These are phyloP conservation scores for Lipomyces orientalis DNA, from an alignment of 805 yeast species.

Conservation along the genomic window DNA sequence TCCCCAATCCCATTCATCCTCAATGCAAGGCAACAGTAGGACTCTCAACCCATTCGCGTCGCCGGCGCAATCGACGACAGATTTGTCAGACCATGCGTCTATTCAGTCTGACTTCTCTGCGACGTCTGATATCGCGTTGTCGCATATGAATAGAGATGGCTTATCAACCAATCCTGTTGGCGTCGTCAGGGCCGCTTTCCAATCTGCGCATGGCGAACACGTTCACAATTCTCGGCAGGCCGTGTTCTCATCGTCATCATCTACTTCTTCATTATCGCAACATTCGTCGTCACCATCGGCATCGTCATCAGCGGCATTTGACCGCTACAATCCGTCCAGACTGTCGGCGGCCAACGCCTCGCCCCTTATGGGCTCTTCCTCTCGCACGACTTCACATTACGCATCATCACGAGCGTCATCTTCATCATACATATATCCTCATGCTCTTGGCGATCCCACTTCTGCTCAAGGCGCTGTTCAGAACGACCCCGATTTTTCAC, in stretches of 20 bases:
- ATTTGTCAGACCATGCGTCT: conserved; percentile 26
- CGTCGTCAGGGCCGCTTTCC: conserved; percentile 25
- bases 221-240: conserved; percentile 35
- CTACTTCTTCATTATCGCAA: conserved; percentile 13
- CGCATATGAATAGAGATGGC: conserved; percentile 2
- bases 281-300: conserved; percentile 23
- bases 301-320: conserved; percentile 1
- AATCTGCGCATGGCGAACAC: conserved; percentile 23
- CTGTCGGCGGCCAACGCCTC: conserved; percentile 9
- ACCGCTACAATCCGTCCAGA: neutral
- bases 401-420: conserved; percentile 26
- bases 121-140: conserved; percentile 28
- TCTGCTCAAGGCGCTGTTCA: conserved; percentile 21
- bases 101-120: conserved; percentile 30
- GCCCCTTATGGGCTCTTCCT: conserved; percentile 25
- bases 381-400: conserved; percentile 7
- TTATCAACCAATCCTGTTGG: neutral
- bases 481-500: conserved; percentile 54
- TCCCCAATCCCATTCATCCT: neutral
- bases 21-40: conserved; percentile 20
- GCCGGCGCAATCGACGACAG: conserved; percentile 28
- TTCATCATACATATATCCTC: conserved; percentile 26
- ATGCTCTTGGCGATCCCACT: conserved; percentile 31
- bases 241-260: conserved; percentile 30
- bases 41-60: conserved; percentile 33